Percentiles rank a stretch among this genome's conserved stretches.
Evolutionary conservation across 805 yeast species (phyloP).

Genomic region (Isabelozyma pseudorhagii): DNA sequence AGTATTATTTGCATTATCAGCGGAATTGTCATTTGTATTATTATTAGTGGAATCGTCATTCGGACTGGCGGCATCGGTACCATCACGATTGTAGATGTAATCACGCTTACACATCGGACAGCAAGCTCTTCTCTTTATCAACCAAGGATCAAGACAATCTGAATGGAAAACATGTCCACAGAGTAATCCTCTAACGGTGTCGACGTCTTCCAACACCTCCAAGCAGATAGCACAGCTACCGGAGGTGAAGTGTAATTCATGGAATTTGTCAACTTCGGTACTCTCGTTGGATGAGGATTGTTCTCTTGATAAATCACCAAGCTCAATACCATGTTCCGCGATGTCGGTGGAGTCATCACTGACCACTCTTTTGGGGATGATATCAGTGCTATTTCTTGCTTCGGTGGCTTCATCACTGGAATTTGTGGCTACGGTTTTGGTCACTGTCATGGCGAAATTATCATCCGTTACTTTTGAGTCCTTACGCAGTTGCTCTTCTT

Average conservation of each 20-base stretch:
- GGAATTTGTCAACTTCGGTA: not conserved
- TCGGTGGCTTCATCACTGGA: not conserved
- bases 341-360: not conserved
- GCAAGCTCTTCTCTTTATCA: conserved; percentile 68
- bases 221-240: conserved; percentile 80
- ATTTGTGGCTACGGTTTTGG: not conserved
- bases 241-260: conserved; percentile 52
- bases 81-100: conserved; percentile 44
- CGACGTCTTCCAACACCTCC: conserved; percentile 60
- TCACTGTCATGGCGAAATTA: not conserved
- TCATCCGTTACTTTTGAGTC: not conserved
- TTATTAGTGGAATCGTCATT: not conserved
- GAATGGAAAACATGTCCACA: conserved; percentile 85
- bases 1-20: not conserved
- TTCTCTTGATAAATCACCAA: not conserved
- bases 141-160: conserved; percentile 80
- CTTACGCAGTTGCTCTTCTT: conserved; percentile 17
- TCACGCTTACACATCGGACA: conserved; percentile 83
- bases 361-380: not conserved
- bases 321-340: not conserved
- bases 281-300: not conserved
- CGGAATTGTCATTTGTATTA: not conserved
- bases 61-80: conserved; percentile 1
- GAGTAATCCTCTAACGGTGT: conserved; percentile 65
- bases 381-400: not conserved